Percentiles rank a stretch among this genome's conserved stretches.
Evolutionary conservation across 176 grass and related monocot genomes (phyloP).

Genomic region (Tillandsia fasciculata): DNA sequence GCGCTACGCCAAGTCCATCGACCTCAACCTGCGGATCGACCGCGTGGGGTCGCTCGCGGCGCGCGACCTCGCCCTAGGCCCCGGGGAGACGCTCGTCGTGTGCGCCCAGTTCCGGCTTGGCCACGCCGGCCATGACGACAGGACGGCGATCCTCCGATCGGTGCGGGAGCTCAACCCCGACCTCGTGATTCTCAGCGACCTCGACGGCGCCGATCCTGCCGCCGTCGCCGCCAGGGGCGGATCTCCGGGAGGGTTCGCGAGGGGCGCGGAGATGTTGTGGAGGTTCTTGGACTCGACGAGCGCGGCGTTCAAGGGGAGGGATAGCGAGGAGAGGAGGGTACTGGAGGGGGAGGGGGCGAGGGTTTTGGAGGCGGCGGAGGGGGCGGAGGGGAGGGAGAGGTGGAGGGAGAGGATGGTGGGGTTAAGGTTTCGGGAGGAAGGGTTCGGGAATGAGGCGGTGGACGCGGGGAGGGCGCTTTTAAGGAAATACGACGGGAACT

Average conservation of each 20-base stretch:
- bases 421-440: conserved; percentile 49
- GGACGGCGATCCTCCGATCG: conserved; percentile 34
- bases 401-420: conserved; percentile 70
- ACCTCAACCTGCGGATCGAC: conserved; percentile 54
- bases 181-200: conserved; percentile 74
- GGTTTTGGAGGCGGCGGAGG: conserved; percentile 7
- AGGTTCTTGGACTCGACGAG: conserved; percentile 81
- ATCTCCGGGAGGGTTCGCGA: conserved; percentile 35
- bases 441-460: conserved; percentile 65
- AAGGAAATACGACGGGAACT: conserved; percentile 78
- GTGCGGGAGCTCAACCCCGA: conserved; percentile 48
- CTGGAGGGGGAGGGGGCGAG: conserved; percentile 65
- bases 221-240: conserved; percentile 13
- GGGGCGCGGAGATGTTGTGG: conserved; percentile 55
- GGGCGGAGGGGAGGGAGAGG: conserved; percentile 32
- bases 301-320: conserved; percentile 74
- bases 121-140: conserved; percentile 28
- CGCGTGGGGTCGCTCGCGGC: conserved; percentile 14
- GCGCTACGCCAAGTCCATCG: conserved; percentile 78
- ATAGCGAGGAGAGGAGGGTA: conserved; percentile 48
- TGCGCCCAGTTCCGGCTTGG: conserved; percentile 74
- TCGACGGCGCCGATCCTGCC: conserved; percentile 21
- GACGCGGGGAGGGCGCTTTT: conserved; percentile 57
- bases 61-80: conserved; percentile 5
- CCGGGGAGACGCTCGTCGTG: conserved; percentile 48